Evolutionary conservation across 768 basidiomycete species (phyloP).

Genomic region (Auricularia heimuer): DNA sequence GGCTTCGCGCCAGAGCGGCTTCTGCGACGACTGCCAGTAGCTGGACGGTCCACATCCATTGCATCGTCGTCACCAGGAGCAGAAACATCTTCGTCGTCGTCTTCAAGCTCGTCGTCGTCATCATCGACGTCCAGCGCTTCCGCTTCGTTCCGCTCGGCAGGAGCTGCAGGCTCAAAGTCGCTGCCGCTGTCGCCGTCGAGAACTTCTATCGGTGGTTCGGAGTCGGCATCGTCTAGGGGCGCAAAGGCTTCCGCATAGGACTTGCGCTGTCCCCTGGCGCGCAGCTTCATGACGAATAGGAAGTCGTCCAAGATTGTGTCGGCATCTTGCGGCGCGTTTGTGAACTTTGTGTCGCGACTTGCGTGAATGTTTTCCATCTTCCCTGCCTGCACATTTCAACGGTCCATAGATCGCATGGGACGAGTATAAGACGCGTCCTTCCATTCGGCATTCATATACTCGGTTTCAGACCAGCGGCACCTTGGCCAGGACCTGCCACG

Average conservation of each 20-base stretch:
- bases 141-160: neutral
- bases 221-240: neutral
- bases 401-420: too few species aligned
- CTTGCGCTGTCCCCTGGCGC: neutral
- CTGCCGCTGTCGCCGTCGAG: neutral
- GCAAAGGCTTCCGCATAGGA: neutral
- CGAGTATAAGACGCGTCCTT: too few species aligned
- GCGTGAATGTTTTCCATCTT: too few species aligned
- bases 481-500: neutral
- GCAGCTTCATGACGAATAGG: neutral
- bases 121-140: neutral
- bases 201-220: neutral
- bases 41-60: neutral
- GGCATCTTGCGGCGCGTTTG: too few species aligned
- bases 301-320: neutral
- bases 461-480: neutral
- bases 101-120: neutral
- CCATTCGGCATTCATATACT: neutral
- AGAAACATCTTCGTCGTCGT: neutral
- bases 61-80: neutral
- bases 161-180: neutral
- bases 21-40: neutral
- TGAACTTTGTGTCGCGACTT: too few species aligned
- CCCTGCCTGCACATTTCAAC: too few species aligned
- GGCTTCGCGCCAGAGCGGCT: too few species aligned